Evolutionary conservation across 2,329 filamentous ascomycete genomes (phyloP), one percentile per base, ranked within the genome.

Genomic region (Aspergillus sp.): DNA sequence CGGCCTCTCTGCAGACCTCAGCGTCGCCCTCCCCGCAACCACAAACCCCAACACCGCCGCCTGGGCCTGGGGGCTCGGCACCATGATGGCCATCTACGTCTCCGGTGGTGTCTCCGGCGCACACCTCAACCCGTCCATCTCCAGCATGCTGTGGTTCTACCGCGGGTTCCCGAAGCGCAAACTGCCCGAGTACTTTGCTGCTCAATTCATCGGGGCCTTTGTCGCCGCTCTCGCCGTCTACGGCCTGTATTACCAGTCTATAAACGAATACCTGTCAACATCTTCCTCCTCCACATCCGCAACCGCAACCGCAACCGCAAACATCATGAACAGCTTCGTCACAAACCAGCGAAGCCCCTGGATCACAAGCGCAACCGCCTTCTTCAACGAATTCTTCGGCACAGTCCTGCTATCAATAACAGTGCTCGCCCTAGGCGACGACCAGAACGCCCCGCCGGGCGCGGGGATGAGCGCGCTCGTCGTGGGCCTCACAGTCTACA

Each of bases 171-270:
- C 82, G 0, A 78, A 80, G 62, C 68, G 75, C 11, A 80, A 82
- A 68, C 76, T 82, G 27, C 71, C 78, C 3, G 71, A 78, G 6
- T 85, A 84, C 65, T 75, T 81, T 8, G 60, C 75, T 2, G 80
- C 82, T 5, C 83, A 85, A 61, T 74, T 84, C 55, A 65, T 85
- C 0, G 82, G 78, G 2, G 82, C 81, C 0, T 79, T 85, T 46
- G 67, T 77, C 31, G 82, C 82, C 1, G 71, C 69, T n/a, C 68
- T 82, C 40, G 71, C 80, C 24, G 76, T 81, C 1, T 80, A 77
- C 58, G 75, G 73, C 3, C 55, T 81, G 21, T 80, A 76, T 64
- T 69, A 72, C 51, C 54, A 66, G 12, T 68, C 70, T 1, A 73
- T 73, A 47, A 55, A 65, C 2, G 64, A 72, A 17, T 74, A 75